Evolutionary conservation across 2,329 filamentous ascomycete genomes (phyloP).

Genomic region (Cladophialophora chaetospira): DNA sequence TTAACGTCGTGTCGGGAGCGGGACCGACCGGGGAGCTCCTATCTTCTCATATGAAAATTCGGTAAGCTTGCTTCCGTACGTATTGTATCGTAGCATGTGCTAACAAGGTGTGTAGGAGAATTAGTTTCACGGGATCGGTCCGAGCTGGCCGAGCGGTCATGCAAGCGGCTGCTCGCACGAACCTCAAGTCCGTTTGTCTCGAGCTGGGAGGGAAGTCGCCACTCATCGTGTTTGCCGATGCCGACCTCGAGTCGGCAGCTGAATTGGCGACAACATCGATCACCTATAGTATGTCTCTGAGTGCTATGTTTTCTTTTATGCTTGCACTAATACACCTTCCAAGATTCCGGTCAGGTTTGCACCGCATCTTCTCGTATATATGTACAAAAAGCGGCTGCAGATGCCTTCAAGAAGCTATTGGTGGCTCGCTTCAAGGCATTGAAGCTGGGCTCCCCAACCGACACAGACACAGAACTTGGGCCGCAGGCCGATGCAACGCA

Average conservation of each 20-base stretch:
- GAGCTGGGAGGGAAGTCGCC: slow-evolving; percentile 69
- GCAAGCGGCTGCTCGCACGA: slow-evolving; percentile 44
- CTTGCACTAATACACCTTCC: no score
- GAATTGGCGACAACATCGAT: slow-evolving; percentile 56
- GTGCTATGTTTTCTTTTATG: slow-evolving; percentile 33
- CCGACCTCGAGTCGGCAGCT: slow-evolving; percentile 66
- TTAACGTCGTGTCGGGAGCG: slow-evolving; percentile 62
- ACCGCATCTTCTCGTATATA: slow-evolving; percentile 65
- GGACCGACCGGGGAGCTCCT: slow-evolving; percentile 56
- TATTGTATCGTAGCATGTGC: neutral
- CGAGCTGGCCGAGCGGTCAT: slow-evolving; percentile 42
- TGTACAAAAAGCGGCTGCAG: slow-evolving; percentile 61
- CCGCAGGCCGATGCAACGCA: slow-evolving; percentile 72
- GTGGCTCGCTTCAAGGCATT: slow-evolving; percentile 59
- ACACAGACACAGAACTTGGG: slow-evolving; percentile 70
- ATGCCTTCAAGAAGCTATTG: slow-evolving; percentile 65
- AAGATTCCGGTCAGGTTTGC: slow-evolving; percentile 56
- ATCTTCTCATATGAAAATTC: slow-evolving; percentile 59
- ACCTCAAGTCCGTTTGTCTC: slow-evolving; percentile 60
- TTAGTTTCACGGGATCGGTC: slow-evolving; percentile 49
- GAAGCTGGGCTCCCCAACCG: slow-evolving; percentile 68
- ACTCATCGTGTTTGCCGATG: slow-evolving; percentile 64
- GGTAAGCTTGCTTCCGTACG: slow-evolving; percentile 29
- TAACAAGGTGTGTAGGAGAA: slow-evolving; percentile 44
- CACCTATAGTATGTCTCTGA: slow-evolving; percentile 45